Evolutionary conservation across 495 filamentous ascomycete species (phyloP).

Genomic region (Talaromyces trachyspermus): DNA sequence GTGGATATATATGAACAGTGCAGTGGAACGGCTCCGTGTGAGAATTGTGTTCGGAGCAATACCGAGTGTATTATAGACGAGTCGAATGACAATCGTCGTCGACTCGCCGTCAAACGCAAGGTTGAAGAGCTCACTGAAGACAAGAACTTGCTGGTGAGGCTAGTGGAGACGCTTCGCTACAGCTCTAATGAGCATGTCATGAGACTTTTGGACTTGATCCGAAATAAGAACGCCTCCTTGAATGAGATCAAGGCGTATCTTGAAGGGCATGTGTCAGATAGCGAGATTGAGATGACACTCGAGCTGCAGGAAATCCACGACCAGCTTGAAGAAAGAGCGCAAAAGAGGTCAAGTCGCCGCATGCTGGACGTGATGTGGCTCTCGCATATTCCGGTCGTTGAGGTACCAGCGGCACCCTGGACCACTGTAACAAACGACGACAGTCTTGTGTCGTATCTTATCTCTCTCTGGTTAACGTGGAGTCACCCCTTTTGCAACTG

Average conservation of each 20-base stretch:
- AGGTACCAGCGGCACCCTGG: conserved; percentile 38
- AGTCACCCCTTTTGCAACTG: conserved; percentile 31
- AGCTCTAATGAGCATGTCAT: conserved; percentile 12
- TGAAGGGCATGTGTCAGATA: conserved; percentile 18
- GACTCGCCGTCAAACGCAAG: conserved; percentile 27
- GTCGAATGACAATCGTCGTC: conserved; percentile 27
- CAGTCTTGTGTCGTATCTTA: conserved; percentile 40
- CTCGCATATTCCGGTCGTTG: conserved; percentile 17
- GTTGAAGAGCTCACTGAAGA: conserved; percentile 26
- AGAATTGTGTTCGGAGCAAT: conserved; percentile 24
- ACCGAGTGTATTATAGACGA: conserved; percentile 25
- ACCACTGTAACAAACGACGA: conserved; percentile 38
- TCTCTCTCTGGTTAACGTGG: conserved; percentile 41
- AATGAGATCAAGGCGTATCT: conserved; percentile 26
- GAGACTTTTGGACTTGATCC: conserved; percentile 26
- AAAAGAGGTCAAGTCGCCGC: conserved; percentile 13
- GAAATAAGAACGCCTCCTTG: conserved; percentile 23
- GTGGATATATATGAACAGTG: conserved; percentile 18
- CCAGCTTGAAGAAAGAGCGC: conserved; percentile 7
- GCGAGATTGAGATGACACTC: conserved; percentile 15
- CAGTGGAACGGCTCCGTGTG: conserved; percentile 23
- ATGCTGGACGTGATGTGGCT: conserved; percentile 18
- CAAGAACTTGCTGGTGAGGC: conserved; percentile 19
- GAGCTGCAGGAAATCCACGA: conserved; percentile 9
- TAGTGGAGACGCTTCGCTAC: conserved; percentile 24